Percentiles rank a stretch among this genome's conserved stretches.
Conservation (phyloP, 768 basidiomycete genomes). For the Myochromella boudieri region DNA sequence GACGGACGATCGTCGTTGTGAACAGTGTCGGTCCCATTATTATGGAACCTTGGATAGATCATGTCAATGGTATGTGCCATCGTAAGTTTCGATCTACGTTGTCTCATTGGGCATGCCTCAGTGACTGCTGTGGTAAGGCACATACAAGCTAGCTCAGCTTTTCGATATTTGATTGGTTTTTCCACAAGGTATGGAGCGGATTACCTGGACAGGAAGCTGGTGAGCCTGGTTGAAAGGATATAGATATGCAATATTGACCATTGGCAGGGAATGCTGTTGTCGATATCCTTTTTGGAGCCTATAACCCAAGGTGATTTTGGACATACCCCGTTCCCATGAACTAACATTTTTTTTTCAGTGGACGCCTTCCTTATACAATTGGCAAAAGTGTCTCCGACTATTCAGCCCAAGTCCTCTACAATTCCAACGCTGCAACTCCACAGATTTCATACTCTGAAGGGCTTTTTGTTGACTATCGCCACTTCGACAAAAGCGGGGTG, state of each 20-base stretch:
- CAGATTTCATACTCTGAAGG: slow-evolving; percentile 61
- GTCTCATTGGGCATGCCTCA: slow-evolving; percentile 3
- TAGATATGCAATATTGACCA: slow-evolving; percentile 1
- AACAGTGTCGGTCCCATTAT: slow-evolving; percentile 64
- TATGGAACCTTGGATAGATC: slow-evolving; percentile 56
- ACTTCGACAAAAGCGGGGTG: slow-evolving; percentile 49
- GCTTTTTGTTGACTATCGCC: slow-evolving; percentile 57
- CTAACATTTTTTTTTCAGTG: slow-evolving; percentile 23
- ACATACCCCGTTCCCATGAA: not conserved
- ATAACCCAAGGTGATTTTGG: slow-evolving; percentile 51
- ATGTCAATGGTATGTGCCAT: slow-evolving; percentile 41
- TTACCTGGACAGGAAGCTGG: slow-evolving; percentile 67
- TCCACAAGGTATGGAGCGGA: slow-evolving; percentile 47
- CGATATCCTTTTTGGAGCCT: slow-evolving; percentile 59
- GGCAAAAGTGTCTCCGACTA: slow-evolving; percentile 57
- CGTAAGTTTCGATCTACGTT: not conserved
- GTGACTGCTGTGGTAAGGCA: slow-evolving; percentile 38
- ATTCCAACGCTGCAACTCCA: slow-evolving; percentile 32
- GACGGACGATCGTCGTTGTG: slow-evolving; percentile 64
- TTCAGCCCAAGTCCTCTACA: slow-evolving; percentile 46
- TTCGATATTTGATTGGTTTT: not conserved
- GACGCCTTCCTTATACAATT: slow-evolving; percentile 51
- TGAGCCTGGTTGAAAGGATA: slow-evolving; percentile 13
- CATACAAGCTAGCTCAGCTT: not conserved
- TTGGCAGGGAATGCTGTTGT: slow-evolving; percentile 50